Conservation (phyloP, 1,284 basidiomycete genomes). For the Leccinum variabile region DNA sequence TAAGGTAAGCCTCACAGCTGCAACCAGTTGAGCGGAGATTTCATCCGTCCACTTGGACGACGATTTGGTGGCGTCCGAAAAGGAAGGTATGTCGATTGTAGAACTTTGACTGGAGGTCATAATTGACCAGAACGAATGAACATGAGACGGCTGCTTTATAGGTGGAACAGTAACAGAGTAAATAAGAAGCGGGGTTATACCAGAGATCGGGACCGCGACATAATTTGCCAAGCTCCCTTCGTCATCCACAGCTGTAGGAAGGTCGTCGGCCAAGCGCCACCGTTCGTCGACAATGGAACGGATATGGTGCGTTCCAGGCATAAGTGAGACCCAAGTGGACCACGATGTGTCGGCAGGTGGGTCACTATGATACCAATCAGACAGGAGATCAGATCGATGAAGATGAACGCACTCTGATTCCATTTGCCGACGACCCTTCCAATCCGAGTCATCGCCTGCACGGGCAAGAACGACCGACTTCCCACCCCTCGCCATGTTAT, state of each 20-base stretch:
- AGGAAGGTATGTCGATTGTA: conserved; percentile 23
- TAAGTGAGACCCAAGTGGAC: conserved; percentile 55
- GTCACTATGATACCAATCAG: conserved; percentile 26
- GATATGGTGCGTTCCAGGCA: conserved; percentile 92
- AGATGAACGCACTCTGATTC: conserved; percentile 52
- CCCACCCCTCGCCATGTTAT: conserved; percentile 59
- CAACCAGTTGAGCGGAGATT: conserved; percentile 55
- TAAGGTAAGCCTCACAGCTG: conserved; percentile 78
- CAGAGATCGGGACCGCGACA: conserved; percentile 50
- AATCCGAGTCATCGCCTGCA: conserved; percentile 64
- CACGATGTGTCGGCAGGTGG: conserved; percentile 40
- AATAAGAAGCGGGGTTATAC: conserved; percentile 34
- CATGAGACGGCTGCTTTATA: conserved; percentile 36
- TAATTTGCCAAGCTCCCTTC: conserved; percentile 97
- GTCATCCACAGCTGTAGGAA: conserved; percentile 92
- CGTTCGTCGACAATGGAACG: conserved; percentile 96
- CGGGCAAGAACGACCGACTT: conserved; percentile 57
- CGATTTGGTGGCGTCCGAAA: conserved; percentile 28
- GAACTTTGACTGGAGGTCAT: conserved; percentile 38
- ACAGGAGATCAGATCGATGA: conserved; percentile 7
- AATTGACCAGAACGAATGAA: conserved; percentile 39
- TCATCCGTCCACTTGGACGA: conserved; percentile 68
- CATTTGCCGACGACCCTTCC: conserved; percentile 66
- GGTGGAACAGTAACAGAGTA: conserved; percentile 36
- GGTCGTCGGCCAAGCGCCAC: conserved; percentile 76